phyloP scores from a whole-genome alignment of 1,284 basidiomycete species.

The Ustilago tritici region DNA sequence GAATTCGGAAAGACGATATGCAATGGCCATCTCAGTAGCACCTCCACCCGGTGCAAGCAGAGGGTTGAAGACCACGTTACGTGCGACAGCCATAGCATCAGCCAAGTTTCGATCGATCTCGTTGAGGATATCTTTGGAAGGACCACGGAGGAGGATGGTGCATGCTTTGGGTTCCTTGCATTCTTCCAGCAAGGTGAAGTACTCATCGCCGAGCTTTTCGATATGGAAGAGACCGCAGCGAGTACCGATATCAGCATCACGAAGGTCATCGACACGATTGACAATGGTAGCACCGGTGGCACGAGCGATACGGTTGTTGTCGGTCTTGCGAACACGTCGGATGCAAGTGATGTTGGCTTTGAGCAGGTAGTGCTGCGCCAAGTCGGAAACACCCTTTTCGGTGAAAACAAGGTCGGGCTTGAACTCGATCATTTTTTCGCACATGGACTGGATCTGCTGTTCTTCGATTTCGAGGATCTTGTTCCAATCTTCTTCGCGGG shows the following conservation, averaged over 20 bases:
- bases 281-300: slow-evolving; percentile 96
- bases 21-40: slow-evolving; percentile 97
- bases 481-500: slow-evolving; percentile 93
- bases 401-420: slow-evolving; percentile 96
- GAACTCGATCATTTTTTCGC: slow-evolving; percentile 88
- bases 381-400: slow-evolving; percentile 94
- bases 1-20: slow-evolving; percentile 86
- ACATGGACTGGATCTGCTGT: slow-evolving; percentile 92
- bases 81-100: slow-evolving; percentile 96
- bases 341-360: slow-evolving; percentile 91
- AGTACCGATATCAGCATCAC: slow-evolving; percentile 90
- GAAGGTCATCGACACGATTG: slow-evolving; percentile 93
- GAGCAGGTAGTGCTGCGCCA: slow-evolving; percentile 91
- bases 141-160: slow-evolving; percentile 97
- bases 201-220: slow-evolving; percentile 98
- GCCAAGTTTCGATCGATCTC: slow-evolving; percentile 98
- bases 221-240: slow-evolving; percentile 94
- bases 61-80: slow-evolving; percentile 97
- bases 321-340: slow-evolving; percentile 94
- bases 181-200: slow-evolving; percentile 92
- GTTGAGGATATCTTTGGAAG: slow-evolving; percentile 97
- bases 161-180: slow-evolving; percentile 95
- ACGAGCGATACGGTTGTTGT: slow-evolving; percentile 97
- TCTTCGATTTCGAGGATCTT: slow-evolving; percentile 94
- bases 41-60: slow-evolving; percentile 91